Conservation (phyloP, 78 protist genomes). For the Anaeramoeba flamelloides region DNA sequence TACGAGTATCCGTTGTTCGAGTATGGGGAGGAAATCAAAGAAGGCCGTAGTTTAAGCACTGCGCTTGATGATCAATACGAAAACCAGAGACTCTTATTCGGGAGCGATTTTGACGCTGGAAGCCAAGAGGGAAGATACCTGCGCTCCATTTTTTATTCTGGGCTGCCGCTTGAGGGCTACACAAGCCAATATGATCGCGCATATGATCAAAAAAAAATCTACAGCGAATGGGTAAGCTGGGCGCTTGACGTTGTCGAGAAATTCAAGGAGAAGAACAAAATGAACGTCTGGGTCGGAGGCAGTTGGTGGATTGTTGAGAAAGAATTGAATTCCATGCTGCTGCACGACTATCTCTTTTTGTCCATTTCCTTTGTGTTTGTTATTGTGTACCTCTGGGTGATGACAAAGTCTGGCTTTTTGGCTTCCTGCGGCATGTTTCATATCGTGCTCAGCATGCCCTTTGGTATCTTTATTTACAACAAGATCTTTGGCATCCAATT, state of each 20-base stretch:
- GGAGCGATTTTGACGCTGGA: neutral
- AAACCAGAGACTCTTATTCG: neutral
- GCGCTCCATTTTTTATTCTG: neutral
- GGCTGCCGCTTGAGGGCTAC: neutral
- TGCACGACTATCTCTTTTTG: neutral
- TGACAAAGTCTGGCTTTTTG: neutral
- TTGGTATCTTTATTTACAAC: neutral
- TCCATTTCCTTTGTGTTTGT: neutral
- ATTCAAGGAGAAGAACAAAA: neutral
- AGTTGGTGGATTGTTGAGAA: neutral
- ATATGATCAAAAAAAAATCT: neutral
- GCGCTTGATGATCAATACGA: neutral
- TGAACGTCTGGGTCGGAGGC: neutral
- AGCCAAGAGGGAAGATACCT: neutral
- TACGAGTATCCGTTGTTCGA: neutral
- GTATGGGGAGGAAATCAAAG: neutral
- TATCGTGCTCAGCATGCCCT: neutral
- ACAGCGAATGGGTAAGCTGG: neutral
- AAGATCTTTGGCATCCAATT: neutral
- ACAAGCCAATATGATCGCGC: neutral
- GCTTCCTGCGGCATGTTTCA: neutral
- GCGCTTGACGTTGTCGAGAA: neutral
- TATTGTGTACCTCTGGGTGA: neutral
- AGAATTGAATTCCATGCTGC: neutral
- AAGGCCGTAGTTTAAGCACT: neutral